Evolutionary conservation across 352 stramenopile genomes (phyloP), one percentile per base, ranked within the genome.

Genomic region (Blastocystis sp.): DNA sequence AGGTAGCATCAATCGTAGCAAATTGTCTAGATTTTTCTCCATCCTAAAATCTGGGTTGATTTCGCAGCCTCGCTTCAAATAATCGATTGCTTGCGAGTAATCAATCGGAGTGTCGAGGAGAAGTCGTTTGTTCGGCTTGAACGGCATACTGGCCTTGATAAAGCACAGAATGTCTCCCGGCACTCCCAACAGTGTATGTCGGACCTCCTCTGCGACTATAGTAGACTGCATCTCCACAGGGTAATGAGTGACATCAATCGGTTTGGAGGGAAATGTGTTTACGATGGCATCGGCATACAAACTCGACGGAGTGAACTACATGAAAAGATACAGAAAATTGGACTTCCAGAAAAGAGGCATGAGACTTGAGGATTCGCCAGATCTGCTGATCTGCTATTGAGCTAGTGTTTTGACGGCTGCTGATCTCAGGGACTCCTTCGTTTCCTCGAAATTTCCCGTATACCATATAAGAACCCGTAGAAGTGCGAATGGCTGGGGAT

Each of bases 361-460:
- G 70, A n/a, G 70, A 62, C 43, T 81, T 81, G 45, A 81, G 55
- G 26, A 81, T 20, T 30, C 70, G 70, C 70, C 70, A 81, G 6
- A 81, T 39, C 37, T 81, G 70, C 16, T 64, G 45, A 8, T 63
- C 70, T n/a, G 20, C 16, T 4, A 81, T 18, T 1, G 34, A 13
- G 68, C 20, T 34, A 26, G 20, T 11, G 45, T 20, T 1, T 63
- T 20, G 43, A 30, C 30, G 13, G n/a, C 13, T 34, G 43, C 30
- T 4, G 50, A 50, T n/a, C 70, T 62, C 20, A 64, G 34, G 26
- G 39, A 37, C 37, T 20, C 70, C 45, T 43, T 65, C 45, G 11
- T 81, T 9, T 16, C 70, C 70, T 34, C 30, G 66, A 4, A 55
- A 26, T 7, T 54, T 39, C 2, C 24, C 39, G n/a, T 78, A 65